phyloP scores from a whole-genome alignment of 495 filamentous ascomycete genomes.

The Staphylotrichum longicolle region DNA sequence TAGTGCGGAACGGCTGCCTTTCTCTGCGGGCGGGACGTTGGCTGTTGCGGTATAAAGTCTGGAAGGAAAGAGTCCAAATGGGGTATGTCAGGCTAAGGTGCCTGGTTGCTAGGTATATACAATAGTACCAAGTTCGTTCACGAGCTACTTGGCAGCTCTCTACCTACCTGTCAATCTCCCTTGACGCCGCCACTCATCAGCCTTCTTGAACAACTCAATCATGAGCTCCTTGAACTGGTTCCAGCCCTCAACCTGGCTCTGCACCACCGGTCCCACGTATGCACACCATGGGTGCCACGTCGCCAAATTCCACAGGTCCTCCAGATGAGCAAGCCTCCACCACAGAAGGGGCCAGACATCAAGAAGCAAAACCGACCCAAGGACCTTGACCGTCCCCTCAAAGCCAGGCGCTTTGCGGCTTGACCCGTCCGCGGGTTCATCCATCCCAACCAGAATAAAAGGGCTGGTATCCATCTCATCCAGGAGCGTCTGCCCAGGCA shows the following conservation, averaged over 20 bases:
- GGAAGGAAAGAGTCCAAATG: too few relatives aligned
- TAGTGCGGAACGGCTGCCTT: too few relatives aligned
- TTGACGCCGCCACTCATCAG: slow-evolving; percentile 2
- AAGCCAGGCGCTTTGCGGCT: slow-evolving; percentile 2
- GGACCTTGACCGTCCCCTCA: slow-evolving; percentile 20
- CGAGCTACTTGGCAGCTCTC: too few relatives aligned
- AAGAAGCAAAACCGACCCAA: slow-evolving; percentile 18
- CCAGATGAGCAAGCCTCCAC: background rate
- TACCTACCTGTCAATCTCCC: background rate
- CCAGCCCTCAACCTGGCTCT: slow-evolving; percentile 16
- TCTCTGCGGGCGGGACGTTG: too few relatives aligned
- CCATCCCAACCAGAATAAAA: slow-evolving; percentile 11
- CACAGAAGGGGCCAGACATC: slow-evolving; percentile 17
- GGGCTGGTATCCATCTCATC: slow-evolving; percentile 14
- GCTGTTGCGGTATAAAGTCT: too few relatives aligned
- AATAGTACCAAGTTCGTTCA: too few relatives aligned
- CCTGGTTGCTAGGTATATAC: too few relatives aligned
- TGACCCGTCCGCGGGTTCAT: background rate
- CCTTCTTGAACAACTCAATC: slow-evolving; percentile 1
- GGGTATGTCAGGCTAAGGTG: too few relatives aligned
- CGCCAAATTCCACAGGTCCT: slow-evolving; percentile 21
- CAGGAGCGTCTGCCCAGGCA: slow-evolving; percentile 15
- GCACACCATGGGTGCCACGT: slow-evolving; percentile 12
- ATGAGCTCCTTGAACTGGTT: background rate
- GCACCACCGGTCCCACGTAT: slow-evolving; percentile 12